A percentile compares a stretch with the other conserved stretches of the same genome.
Conservation (phyloP, 495 filamentous ascomycete genomes). For the Parachaetomium inaequale region DNA sequence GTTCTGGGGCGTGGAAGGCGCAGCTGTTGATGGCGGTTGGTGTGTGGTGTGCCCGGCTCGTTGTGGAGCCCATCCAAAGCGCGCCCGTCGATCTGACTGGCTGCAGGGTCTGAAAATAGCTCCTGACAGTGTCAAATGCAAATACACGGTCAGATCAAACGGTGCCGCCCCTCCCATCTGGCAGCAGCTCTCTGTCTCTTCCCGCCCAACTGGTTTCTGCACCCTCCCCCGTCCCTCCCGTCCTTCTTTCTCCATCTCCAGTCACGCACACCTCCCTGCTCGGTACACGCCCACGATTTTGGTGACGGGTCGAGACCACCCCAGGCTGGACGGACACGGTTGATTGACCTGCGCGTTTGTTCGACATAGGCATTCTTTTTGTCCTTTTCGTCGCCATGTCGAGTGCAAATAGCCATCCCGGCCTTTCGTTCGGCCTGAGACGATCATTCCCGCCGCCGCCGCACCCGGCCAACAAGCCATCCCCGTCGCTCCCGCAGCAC, state of each 20-base stretch:
- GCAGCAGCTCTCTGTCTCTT: conserved; percentile 9
- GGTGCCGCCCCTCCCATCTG: conserved; percentile 9
- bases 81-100: background rate
- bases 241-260: conserved; percentile 26
- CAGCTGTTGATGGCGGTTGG: background rate
- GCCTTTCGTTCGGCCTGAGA: conserved; percentile 29
- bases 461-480: conserved; percentile 42
- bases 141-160: background rate
- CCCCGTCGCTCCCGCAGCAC: conserved; percentile 41
- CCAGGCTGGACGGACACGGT: conserved; percentile 3
- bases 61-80: background rate
- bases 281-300: conserved; percentile 33
- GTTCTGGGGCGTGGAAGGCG: background rate
- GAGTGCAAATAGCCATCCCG: conserved; percentile 28
- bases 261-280: conserved; percentile 32
- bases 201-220: conserved; percentile 19
- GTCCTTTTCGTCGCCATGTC: conserved; percentile 30
- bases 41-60: background rate
- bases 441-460: conserved; percentile 35
- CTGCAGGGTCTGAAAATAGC: background rate
- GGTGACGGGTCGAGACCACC: conserved; percentile 30
- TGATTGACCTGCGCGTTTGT: conserved; percentile 12
- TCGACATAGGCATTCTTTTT: conserved; percentile 10
- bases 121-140: background rate
- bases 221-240: conserved; percentile 27